A percentile compares a stretch with the other conserved stretches of the same genome.
These are phyloP conservation scores for Populus euphratica DNA, from an alignment of 345 rosid species.

Conservation along the genomic window DNA sequence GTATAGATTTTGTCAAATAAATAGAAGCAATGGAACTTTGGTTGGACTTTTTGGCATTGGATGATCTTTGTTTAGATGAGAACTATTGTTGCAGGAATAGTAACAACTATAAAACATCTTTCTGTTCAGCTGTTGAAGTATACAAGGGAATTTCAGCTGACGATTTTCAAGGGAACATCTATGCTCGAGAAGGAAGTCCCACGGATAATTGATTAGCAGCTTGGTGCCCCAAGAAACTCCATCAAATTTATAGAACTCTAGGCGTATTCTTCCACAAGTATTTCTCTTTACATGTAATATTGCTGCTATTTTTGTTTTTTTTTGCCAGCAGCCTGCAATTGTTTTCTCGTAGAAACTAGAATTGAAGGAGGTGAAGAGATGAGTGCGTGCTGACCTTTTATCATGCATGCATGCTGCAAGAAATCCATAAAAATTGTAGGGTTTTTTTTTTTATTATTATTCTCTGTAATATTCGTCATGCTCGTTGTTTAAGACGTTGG, in stretches of 20 bases:
- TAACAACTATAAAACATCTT: not conserved
- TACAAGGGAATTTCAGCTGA: conserved; percentile 66
- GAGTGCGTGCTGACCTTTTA: conserved; percentile 42
- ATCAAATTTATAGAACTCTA: not conserved
- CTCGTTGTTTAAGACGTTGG: too few species aligned
- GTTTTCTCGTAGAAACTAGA: conserved; percentile 19
- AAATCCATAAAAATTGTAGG: not conserved
- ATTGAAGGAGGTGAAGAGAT: not conserved
- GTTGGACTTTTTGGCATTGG: too few species aligned
- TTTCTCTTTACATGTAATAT: not conserved
- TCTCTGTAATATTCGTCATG: too few species aligned
- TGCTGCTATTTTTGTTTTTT: conserved; percentile 9
- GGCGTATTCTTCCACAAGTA: not conserved
- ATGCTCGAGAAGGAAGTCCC: conserved; percentile 82
- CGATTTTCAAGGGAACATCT: conserved; percentile 79
- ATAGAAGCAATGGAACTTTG: too few species aligned
- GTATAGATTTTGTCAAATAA: too few species aligned
- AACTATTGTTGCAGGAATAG: not conserved
- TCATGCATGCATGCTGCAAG: conserved; percentile 28
- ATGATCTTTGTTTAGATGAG: too few species aligned
- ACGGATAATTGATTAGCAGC: not conserved
- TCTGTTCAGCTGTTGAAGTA: conserved; percentile 52
- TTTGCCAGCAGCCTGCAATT: conserved; percentile 1
- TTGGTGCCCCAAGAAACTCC: not conserved
- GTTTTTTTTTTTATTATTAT: too few species aligned